Percentiles rank a stretch among this genome's conserved stretches.
These are phyloP conservation scores for Sanghuangporus sanghuang DNA, from an alignment of 1,284 basidiomycete genomes.

Conservation along the genomic window DNA sequence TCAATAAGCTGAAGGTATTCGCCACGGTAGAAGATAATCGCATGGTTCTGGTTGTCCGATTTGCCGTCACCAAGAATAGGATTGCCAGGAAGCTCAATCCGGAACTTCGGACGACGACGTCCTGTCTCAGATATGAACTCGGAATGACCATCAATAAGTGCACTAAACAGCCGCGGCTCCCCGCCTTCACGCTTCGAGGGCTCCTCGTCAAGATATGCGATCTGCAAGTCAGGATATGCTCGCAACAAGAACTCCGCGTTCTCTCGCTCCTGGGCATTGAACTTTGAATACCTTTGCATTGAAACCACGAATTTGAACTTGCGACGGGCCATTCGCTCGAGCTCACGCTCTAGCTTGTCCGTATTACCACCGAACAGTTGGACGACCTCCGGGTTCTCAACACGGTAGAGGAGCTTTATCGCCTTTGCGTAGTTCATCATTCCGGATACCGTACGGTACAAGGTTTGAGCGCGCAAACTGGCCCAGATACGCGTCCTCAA, in stretches of 20 bases:
- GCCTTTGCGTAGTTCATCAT: conserved; percentile 99
- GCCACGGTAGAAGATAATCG: conserved; percentile 98
- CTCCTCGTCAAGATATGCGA: conserved; percentile 98
- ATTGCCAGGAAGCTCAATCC: conserved; percentile 97
- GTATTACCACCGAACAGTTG: conserved; percentile 97
- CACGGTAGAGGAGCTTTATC: conserved; percentile 98
- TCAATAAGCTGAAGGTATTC: conserved; percentile 99
- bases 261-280: conserved; percentile 99
- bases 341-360: conserved; percentile 92
- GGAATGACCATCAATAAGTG: conserved; percentile 96
- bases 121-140: conserved; percentile 91
- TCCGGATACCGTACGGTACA: conserved; percentile 97
- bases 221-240: conserved; percentile 98
- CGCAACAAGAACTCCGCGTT: conserved; percentile 98
- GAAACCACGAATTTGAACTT: conserved; percentile 99
- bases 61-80: conserved; percentile 99
- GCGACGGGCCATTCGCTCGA: conserved; percentile 94
- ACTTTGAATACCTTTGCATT: conserved; percentile 99
- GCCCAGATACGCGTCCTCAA: conserved; percentile 99
- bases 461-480: conserved; percentile 94
- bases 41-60: conserved; percentile 99
- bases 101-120: conserved; percentile 92
- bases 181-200: conserved; percentile 90
- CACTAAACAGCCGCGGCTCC: conserved; percentile 93
- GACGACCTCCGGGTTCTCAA: conserved; percentile 98